Conservation (phyloP, 2,329 filamentous ascomycete genomes). For the Colletotrichum tabaci region DNA sequence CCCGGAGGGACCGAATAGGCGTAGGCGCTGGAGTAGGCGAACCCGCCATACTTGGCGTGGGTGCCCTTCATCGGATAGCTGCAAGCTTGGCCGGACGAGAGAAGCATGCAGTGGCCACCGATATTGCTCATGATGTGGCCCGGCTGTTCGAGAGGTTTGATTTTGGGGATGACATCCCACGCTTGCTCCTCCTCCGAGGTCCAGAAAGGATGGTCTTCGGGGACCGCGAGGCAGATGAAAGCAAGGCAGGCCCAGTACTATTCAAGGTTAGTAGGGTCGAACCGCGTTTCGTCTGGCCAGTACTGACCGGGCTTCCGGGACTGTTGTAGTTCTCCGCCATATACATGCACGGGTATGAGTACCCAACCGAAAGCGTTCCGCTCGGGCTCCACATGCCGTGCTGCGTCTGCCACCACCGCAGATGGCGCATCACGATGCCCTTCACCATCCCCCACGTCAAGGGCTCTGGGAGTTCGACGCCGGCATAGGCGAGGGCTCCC, state of each 20-base stretch:
- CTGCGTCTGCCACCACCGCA: conserved; percentile 86
- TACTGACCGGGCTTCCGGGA: conserved; percentile 72
- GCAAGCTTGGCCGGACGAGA: conserved; percentile 84
- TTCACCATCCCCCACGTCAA: conserved; percentile 86
- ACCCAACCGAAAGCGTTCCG: conserved; percentile 83
- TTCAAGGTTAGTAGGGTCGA: conserved; percentile 31
- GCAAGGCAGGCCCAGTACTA: conserved; percentile 86
- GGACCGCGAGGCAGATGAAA: conserved; percentile 81
- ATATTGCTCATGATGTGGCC: conserved; percentile 80
- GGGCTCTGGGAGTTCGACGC: conserved; percentile 79
- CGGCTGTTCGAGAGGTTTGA: conserved; percentile 76
- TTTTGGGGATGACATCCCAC: conserved; percentile 67
- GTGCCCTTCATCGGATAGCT: conserved; percentile 87
- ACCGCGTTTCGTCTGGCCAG: not conserved
- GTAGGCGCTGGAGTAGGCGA: conserved; percentile 83
- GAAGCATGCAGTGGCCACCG: conserved; percentile 82
- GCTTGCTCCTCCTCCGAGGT: conserved; percentile 75
- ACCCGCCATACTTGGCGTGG: conserved; percentile 85
- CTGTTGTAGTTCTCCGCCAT: conserved; percentile 90
- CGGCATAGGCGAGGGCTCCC: conserved; percentile 83
- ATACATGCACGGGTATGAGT: conserved; percentile 85
- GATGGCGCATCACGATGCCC: conserved; percentile 79
- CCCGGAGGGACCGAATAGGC: conserved; percentile 85
- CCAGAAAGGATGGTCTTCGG: conserved; percentile 82
- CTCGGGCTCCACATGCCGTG: conserved; percentile 81